phyloP scores from a whole-genome alignment of 129 eudicot genomes.

The Apium graveolens region DNA sequence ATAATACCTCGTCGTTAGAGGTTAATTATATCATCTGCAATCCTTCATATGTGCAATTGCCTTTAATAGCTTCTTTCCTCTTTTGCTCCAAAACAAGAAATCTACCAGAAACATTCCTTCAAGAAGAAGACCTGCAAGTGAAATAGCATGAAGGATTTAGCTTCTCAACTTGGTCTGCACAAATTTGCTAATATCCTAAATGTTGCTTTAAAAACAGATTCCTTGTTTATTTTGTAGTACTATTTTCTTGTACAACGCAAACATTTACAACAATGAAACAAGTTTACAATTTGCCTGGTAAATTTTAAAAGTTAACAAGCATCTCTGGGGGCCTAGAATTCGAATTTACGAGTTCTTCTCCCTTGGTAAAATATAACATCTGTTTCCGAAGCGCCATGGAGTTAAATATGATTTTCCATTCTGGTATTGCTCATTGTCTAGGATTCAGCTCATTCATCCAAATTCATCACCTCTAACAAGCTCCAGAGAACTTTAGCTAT shows the following conservation, averaged over 20 bases:
- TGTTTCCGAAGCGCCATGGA: background rate
- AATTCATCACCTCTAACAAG: slow-evolving; percentile 17
- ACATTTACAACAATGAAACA: background rate
- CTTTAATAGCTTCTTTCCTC: background rate
- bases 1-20: background rate
- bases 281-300: background rate
- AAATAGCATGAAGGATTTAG: background rate
- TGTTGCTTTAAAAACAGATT: background rate
- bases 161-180: background rate
- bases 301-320: background rate
- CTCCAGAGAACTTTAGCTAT: slow-evolving; percentile 30
- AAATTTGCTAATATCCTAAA: background rate
- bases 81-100: background rate
- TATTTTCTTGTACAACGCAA: background rate
- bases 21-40: background rate
- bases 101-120: background rate
- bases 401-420: background rate
- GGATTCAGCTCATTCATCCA: background rate
- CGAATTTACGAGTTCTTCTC: background rate
- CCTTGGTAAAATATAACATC: background rate
- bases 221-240: background rate
- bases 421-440: background rate
- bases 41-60: background rate
- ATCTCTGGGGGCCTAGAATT: background rate
- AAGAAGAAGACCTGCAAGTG: background rate